A percentile compares a stretch with the other conserved stretches of the same genome.
Conservation (phyloP, 306 rosid species). For the Trifolium subterraneum region DNA sequence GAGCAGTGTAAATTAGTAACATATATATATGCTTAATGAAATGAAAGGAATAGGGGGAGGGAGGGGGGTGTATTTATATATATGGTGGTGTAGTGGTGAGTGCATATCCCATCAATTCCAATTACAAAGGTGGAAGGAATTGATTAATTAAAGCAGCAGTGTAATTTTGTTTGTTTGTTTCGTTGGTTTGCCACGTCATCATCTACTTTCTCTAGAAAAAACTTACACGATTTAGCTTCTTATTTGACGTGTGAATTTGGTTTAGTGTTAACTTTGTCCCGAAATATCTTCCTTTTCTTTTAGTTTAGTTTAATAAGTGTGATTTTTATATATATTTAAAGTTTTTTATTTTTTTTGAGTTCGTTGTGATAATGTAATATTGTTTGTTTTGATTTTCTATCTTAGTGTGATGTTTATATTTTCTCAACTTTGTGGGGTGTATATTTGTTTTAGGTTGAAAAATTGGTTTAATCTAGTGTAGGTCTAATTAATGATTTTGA, state of each 20-base stretch:
- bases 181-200: constrained; percentile 33
- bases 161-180: constrained; percentile 23
- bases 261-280: background rate
- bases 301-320: too few species aligned
- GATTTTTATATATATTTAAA: too few species aligned
- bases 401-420: too few species aligned
- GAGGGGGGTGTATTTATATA: background rate
- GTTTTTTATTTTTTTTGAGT: too few species aligned
- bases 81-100: background rate
- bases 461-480: too few species aligned
- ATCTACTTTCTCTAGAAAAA: background rate
- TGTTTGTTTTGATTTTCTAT: too few species aligned
- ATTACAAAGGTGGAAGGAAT: background rate
- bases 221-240: background rate
- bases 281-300: too few species aligned
- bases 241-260: constrained; percentile 9
- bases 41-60: background rate
- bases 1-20: background rate
- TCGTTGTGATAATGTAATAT: too few species aligned
- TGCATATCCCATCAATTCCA: too few species aligned
- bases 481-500: too few species aligned
- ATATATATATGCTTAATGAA: background rate
- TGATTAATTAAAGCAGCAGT: background rate
- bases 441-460: too few species aligned
- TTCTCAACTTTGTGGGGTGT: too few species aligned